Evolutionary conservation across 2,329 filamentous ascomycete genomes (phyloP).

Genomic region (Hypoxylon sp.): DNA sequence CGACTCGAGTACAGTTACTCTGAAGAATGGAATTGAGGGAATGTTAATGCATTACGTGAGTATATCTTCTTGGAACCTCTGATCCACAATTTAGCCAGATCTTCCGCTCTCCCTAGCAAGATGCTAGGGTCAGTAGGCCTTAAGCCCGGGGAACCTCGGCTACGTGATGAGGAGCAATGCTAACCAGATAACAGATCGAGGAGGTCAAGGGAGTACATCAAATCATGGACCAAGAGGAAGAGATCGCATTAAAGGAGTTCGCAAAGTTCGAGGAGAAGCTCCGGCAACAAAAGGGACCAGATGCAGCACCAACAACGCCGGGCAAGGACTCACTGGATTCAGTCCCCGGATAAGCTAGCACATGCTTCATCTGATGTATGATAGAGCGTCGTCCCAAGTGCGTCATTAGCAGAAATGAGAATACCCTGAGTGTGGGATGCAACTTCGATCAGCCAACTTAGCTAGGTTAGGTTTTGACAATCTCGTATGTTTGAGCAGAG

Average conservation of each 20-base stretch:
- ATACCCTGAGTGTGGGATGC: conserved; percentile 26
- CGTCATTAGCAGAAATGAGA: conserved; percentile 33
- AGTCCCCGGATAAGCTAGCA: conserved; percentile 53
- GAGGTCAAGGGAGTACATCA: conserved; percentile 95
- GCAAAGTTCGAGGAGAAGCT: conserved; percentile 93
- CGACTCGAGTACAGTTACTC: conserved; percentile 94
- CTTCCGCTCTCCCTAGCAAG: not conserved
- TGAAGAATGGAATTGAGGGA: conserved; percentile 98
- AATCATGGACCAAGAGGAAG: conserved; percentile 91
- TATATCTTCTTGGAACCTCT: conserved; percentile 47
- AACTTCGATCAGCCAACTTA: conserved; percentile 32
- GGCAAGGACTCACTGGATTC: conserved; percentile 59
- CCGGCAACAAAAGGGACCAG: conserved; percentile 66
- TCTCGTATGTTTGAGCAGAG: conserved; percentile 29
- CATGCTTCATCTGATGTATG: conserved; percentile 40
- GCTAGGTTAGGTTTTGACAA: conserved; percentile 24
- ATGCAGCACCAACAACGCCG: conserved; percentile 56
- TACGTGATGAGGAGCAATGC: conserved; percentile 21
- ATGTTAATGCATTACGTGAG: conserved; percentile 97
- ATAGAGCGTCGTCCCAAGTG: conserved; percentile 32
- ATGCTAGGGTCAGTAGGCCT: not conserved
- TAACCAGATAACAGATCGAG: conserved; percentile 79
- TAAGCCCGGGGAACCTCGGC: not conserved
- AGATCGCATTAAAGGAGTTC: conserved; percentile 88
- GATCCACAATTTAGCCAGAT: not conserved